Evolutionary conservation across 2,329 filamentous ascomycete species (phyloP).

Genomic region (Westerdykella ornata): DNA sequence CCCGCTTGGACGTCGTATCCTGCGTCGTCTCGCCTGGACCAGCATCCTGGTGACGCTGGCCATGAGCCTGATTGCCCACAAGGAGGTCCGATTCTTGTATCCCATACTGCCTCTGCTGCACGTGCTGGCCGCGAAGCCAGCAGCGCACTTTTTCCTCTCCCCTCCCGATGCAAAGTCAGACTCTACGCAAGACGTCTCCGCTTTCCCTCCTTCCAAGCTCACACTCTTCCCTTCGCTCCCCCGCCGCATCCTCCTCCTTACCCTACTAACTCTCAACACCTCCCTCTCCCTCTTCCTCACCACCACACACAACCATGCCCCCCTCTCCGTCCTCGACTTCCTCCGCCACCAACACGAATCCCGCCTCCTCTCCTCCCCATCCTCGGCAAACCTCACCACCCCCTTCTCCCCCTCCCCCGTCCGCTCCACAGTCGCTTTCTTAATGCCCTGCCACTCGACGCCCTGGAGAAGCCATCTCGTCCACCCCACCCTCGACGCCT

Average conservation of each 20-base stretch:
- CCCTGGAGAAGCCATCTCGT: slow-evolving; percentile 88
- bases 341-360: slow-evolving; percentile 67
- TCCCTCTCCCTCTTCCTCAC: slow-evolving; percentile 3
- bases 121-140: slow-evolving; percentile 63
- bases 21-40: slow-evolving; percentile 29
- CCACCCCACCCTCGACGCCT: slow-evolving; percentile 65
- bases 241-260: slow-evolving; percentile 46
- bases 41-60: slow-evolving; percentile 55
- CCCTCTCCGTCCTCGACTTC: slow-evolving; percentile 65
- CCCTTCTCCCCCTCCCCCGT: slow-evolving; percentile 38
- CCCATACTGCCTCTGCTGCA: slow-evolving; percentile 84
- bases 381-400: slow-evolving; percentile 55
- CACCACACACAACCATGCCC: slow-evolving; percentile 59
- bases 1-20: slow-evolving; percentile 10
- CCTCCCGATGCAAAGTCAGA: slow-evolving; percentile 8
- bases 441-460: slow-evolving; percentile 94
- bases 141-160: slow-evolving; percentile 57
- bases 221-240: slow-evolving; percentile 5
- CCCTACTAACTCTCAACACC: slow-evolving; percentile 42
- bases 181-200: slow-evolving; percentile 61
- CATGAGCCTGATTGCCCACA: slow-evolving; percentile 80
- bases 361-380: slow-evolving; percentile 11
- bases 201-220: slow-evolving; percentile 7
- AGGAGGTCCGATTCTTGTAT: slow-evolving; percentile 96
- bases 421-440: slow-evolving; percentile 60